A percentile compares a stretch with the other conserved stretches of the same genome.
These are phyloP conservation scores for Solanum tacnaense DNA, from an alignment of 257 asterid species.

Conservation along the genomic window DNA sequence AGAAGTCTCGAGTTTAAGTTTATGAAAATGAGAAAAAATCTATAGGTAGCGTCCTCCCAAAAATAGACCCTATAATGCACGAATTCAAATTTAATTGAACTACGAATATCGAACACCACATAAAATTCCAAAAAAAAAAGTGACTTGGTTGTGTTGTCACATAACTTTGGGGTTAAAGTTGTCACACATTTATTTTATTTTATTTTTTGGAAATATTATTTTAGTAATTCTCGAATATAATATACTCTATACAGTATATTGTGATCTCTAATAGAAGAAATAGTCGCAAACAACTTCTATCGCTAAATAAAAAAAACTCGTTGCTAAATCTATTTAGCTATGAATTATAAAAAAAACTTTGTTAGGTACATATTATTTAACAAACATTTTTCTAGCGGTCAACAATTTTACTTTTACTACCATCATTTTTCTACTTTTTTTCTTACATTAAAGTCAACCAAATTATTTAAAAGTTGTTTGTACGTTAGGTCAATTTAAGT, in stretches of 20 bases:
- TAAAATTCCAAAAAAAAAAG: background rate
- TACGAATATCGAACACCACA: background rate
- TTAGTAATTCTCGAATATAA: too few species aligned
- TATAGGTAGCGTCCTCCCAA: background rate
- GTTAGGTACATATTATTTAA: background rate
- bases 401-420: background rate
- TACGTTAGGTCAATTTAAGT: background rate
- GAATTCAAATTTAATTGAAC: background rate
- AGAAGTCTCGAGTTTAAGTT: background rate
- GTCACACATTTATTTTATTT: too few species aligned
- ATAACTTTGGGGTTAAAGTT: background rate
- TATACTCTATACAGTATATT: too few species aligned
- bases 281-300: too few species aligned
- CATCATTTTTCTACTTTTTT: background rate
- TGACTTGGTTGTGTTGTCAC: background rate
- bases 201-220: too few species aligned
- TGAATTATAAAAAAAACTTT: too few species aligned
- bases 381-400: background rate
- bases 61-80: rapidly evolving
- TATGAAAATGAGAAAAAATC: background rate
- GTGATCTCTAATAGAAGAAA: too few species aligned
- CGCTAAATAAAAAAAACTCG: too few species aligned
- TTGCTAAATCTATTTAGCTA: background rate
- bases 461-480: background rate
- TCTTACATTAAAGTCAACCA: background rate